phyloP scores from a whole-genome alignment of 176 grass and related monocot species.

The Luzula sylvatica region DNA sequence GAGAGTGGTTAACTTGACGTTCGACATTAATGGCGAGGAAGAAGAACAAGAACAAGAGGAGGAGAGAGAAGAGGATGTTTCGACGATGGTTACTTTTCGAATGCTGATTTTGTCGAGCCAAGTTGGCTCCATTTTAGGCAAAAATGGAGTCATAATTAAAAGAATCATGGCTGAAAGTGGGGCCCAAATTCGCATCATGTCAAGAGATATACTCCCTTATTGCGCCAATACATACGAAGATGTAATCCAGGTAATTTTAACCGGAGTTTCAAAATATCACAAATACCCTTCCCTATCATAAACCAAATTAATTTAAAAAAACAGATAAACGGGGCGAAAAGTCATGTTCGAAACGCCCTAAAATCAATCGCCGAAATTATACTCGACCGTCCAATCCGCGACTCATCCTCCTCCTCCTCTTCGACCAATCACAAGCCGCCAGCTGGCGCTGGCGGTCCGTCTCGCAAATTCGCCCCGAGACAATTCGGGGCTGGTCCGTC shows the following conservation, averaged over 20 bases:
- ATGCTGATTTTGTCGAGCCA: slow-evolving; percentile 74
- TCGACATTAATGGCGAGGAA: slow-evolving; percentile 26
- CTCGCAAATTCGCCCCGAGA: slow-evolving; percentile 25
- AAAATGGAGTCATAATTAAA: slow-evolving; percentile 60
- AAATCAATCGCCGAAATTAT: slow-evolving; percentile 49
- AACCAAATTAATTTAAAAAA: no score
- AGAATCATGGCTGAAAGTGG: slow-evolving; percentile 67
- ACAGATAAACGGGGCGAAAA: no score
- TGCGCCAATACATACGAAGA: slow-evolving; percentile 62
- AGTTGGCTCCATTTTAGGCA: slow-evolving; percentile 82
- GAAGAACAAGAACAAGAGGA: slow-evolving; percentile 20
- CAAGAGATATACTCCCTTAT: slow-evolving; percentile 60
- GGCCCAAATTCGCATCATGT: slow-evolving; percentile 62
- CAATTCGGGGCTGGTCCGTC: slow-evolving; percentile 32
- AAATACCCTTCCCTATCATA: no score
- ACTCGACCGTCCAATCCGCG: slow-evolving; percentile 40
- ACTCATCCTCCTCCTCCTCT: slow-evolving; percentile 15
- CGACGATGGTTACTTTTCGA: slow-evolving; percentile 40
- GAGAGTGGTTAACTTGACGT: slow-evolving; percentile 38
- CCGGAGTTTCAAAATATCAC: slow-evolving; percentile 5
- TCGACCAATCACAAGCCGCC: no score
- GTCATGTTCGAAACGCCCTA: slow-evolving; percentile 58
- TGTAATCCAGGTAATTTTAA: slow-evolving; percentile 62
- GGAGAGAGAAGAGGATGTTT: slow-evolving; percentile 25
- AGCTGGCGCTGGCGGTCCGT: slow-evolving; percentile 28